A percentile compares a stretch with the other conserved stretches of the same genome.
Evolutionary conservation across 2,329 filamentous ascomycete species (phyloP).

Genomic region (Penicillium janthinellum): DNA sequence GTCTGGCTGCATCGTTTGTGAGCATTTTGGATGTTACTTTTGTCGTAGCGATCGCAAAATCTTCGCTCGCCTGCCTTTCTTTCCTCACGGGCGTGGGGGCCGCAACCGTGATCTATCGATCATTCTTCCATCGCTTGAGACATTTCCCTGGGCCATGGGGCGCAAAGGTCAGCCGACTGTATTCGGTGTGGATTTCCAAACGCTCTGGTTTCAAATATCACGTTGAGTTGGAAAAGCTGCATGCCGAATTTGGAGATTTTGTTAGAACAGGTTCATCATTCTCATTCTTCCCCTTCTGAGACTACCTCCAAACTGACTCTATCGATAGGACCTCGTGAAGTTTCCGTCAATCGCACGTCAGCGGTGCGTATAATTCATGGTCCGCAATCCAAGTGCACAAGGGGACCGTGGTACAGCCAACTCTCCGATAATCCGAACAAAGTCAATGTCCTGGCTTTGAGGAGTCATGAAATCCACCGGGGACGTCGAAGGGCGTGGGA

Average conservation of each 20-base stretch:
- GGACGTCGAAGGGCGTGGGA: slow-evolving; percentile 16
- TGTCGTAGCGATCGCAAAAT: background rate
- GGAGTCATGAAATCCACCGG: slow-evolving; percentile 7
- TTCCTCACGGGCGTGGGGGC: slow-evolving; percentile 6
- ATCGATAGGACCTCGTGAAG: slow-evolving; percentile 22
- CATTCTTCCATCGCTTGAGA: slow-evolving; percentile 24
- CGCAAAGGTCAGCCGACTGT: slow-evolving; percentile 30
- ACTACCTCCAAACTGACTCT: background rate
- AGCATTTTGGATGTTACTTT: background rate
- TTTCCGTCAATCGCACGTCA: slow-evolving; percentile 22
- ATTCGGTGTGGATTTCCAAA: slow-evolving; percentile 22
- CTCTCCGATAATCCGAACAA: slow-evolving; percentile 12
- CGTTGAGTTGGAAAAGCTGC: slow-evolving; percentile 33
- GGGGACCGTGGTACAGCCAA: slow-evolving; percentile 22
- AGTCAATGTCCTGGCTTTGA: background rate
- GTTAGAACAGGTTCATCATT: slow-evolving; percentile 30
- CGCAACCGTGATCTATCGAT: slow-evolving; percentile 16
- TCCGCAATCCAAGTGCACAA: slow-evolving; percentile 13
- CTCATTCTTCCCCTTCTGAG: background rate
- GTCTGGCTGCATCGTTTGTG: background rate
- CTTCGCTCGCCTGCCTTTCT: background rate
- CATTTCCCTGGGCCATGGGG: slow-evolving; percentile 19
- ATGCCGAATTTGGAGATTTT: slow-evolving; percentile 39
- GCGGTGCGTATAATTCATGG: slow-evolving; percentile 17
- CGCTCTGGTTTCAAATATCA: slow-evolving; percentile 32